Percentiles rank a stretch among this genome's conserved stretches.
phyloP scores from a whole-genome alignment of 1,284 basidiomycete species.

The Cystobasidium slooffiae region DNA sequence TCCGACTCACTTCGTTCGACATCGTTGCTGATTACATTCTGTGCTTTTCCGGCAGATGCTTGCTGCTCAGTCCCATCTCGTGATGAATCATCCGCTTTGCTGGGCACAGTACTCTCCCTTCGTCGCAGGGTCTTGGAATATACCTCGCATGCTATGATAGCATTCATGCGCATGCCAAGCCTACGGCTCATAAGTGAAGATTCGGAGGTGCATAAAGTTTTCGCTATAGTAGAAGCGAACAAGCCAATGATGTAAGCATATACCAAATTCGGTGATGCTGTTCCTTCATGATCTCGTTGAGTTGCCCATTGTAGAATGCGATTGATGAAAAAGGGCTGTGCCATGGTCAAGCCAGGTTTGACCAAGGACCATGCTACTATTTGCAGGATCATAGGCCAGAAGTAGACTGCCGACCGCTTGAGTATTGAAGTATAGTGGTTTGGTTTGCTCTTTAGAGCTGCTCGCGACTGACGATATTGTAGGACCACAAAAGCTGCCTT shows the following conservation, averaged over 20 bases:
- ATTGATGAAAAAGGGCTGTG: slow-evolving; percentile 61
- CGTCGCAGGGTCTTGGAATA: slow-evolving; percentile 51
- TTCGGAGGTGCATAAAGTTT: slow-evolving; percentile 58
- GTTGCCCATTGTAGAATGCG: slow-evolving; percentile 60
- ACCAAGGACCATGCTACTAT: slow-evolving; percentile 59
- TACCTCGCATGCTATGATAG: slow-evolving; percentile 60
- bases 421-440: slow-evolving; percentile 57
- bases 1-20: slow-evolving; percentile 56
- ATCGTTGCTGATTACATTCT: slow-evolving; percentile 63
- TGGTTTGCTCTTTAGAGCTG: slow-evolving; percentile 49
- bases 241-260: slow-evolving; percentile 61
- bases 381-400: slow-evolving; percentile 54
- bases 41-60: slow-evolving; percentile 60
- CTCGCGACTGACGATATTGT: slow-evolving; percentile 55
- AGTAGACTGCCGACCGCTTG: slow-evolving; percentile 51
- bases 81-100: slow-evolving; percentile 18
- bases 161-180: slow-evolving; percentile 57
- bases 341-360: slow-evolving; percentile 59
- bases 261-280: slow-evolving; percentile 60
- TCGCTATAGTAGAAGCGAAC: slow-evolving; percentile 59
- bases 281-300: slow-evolving; percentile 50
- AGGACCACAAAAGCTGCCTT: slow-evolving; percentile 59
- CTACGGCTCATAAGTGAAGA: slow-evolving; percentile 61
- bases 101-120: slow-evolving; percentile 20
- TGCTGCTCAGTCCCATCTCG: slow-evolving; percentile 47